Evolutionary conservation across 805 yeast genomes (phyloP).

Genomic region (Candida chauliodis): DNA sequence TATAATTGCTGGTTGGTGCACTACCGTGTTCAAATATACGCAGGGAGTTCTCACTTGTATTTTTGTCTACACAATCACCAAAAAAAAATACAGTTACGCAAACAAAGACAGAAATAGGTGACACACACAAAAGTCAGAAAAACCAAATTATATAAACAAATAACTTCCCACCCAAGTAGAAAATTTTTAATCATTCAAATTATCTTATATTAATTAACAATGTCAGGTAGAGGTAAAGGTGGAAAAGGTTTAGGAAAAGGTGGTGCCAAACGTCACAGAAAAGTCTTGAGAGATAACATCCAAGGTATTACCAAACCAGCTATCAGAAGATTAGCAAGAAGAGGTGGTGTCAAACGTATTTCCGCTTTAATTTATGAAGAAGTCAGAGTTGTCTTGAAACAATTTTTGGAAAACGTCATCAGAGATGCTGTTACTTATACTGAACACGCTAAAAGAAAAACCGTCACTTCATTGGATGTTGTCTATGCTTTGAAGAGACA

Average conservation of each 20-base stretch:
- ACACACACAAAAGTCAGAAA: neutral
- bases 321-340: slow-evolving; percentile 99
- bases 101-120: neutral
- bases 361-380: slow-evolving; percentile 98
- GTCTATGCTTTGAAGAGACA: slow-evolving; percentile 99
- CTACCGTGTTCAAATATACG: neutral
- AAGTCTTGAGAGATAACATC: slow-evolving; percentile 98
- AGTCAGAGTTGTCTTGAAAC: slow-evolving; percentile 94
- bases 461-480: slow-evolving; percentile 97
- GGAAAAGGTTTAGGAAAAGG: slow-evolving; percentile 99
- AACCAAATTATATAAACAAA: slow-evolving; percentile 2
- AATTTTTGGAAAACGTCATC: slow-evolving; percentile 94
- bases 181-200: too few species aligned
- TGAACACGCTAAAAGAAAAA: slow-evolving; percentile 99
- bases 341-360: slow-evolving; percentile 99
- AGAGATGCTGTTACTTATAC: slow-evolving; percentile 99
- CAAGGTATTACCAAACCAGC: slow-evolving; percentile 99
- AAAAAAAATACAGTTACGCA: neutral
- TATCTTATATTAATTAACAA: slow-evolving; percentile 21
- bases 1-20: too few species aligned
- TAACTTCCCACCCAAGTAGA: neutral
- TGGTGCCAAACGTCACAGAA: slow-evolving; percentile 99
- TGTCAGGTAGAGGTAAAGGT: slow-evolving; percentile 99
- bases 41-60: too few species aligned
- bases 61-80: neutral